phyloP scores from a whole-genome alignment of 768 basidiomycete species.

The Dentipellis fragilis region DNA sequence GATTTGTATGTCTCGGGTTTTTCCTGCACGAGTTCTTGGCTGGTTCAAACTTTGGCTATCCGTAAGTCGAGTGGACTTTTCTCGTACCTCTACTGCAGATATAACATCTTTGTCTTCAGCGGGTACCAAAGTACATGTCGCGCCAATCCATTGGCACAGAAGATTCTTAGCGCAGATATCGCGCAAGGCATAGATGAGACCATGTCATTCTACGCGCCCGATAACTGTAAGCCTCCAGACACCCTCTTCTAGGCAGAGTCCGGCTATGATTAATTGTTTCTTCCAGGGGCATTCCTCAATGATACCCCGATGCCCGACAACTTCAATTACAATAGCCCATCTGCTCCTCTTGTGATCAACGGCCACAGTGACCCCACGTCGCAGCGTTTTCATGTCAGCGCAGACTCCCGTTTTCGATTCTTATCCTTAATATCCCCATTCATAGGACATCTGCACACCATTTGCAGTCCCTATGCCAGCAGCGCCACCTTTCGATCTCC shows the following conservation, averaged over 20 bases:
- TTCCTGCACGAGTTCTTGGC: conserved; percentile 51
- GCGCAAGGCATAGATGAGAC: conserved; percentile 28
- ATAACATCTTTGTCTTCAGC: conserved; percentile 18
- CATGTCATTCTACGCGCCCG: conserved; percentile 34
- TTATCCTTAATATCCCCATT: background rate
- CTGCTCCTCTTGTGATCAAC: conserved; percentile 19
- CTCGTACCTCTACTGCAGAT: background rate
- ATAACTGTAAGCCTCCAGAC: conserved; percentile 34
- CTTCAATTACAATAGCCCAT: conserved; percentile 23
- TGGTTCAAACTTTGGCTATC: conserved; percentile 37
- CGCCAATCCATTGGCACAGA: conserved; percentile 48
- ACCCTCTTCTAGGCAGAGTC: background rate
- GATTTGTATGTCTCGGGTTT: conserved; percentile 51
- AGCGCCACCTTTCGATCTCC: conserved; percentile 7
- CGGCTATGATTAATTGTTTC: background rate
- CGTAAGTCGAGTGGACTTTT: conserved; percentile 26
- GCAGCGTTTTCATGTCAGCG: conserved; percentile 23
- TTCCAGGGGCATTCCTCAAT: conserved; percentile 22
- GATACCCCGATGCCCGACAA: conserved; percentile 16
- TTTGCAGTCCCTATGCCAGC: background rate
- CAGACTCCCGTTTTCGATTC: background rate
- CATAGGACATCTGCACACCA: conserved; percentile 23
- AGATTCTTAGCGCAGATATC: conserved; percentile 46
- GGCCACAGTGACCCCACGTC: conserved; percentile 20
- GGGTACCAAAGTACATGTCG: conserved; percentile 48